These are phyloP conservation scores for Euphorbia celastroides DNA, from an alignment of 441 rosid species.

Conservation along the genomic window DNA sequence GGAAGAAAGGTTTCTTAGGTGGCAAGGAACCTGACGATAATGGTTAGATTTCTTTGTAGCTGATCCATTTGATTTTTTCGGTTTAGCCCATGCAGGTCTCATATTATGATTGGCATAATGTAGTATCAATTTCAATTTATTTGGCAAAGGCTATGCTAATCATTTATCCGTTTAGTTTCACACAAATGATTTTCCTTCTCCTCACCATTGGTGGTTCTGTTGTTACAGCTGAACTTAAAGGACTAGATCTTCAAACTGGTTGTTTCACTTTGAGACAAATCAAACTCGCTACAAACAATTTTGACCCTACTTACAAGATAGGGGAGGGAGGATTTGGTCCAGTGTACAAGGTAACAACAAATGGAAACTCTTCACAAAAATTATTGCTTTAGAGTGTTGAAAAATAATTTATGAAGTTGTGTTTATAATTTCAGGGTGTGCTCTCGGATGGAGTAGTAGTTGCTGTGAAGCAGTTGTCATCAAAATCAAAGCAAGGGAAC, in stretches of 20 bases:
- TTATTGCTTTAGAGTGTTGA: too few relatives aligned
- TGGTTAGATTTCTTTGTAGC: conserved; percentile 32
- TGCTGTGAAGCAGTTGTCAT: conserved; percentile 70
- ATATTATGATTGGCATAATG: too few relatives aligned
- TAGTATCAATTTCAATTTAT: too few relatives aligned
- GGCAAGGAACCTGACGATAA: conserved; percentile 39
- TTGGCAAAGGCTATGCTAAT: too few relatives aligned
- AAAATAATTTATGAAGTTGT: neutral
- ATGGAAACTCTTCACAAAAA: neutral
- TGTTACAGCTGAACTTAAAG: conserved; percentile 41
- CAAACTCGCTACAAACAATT: conserved; percentile 61
- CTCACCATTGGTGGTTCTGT: neutral
- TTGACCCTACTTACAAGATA: conserved; percentile 56
- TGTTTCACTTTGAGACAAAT: conserved; percentile 66
- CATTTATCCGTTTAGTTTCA: too few relatives aligned
- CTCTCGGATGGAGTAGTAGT: conserved; percentile 57
- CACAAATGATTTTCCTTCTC: neutral
- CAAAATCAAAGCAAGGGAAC: conserved; percentile 82
- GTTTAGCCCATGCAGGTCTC: too few relatives aligned
- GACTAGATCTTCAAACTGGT: conserved; percentile 57
- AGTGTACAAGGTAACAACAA: conserved; percentile 56
- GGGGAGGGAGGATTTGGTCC: conserved; percentile 97
- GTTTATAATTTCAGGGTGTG: conserved; percentile 38
- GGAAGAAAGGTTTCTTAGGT: conserved; percentile 50
- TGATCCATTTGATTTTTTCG: too few relatives aligned